These are phyloP conservation scores for Xylariaceae sp. DNA, from an alignment of 2,329 filamentous ascomycete species.

Conservation along the genomic window DNA sequence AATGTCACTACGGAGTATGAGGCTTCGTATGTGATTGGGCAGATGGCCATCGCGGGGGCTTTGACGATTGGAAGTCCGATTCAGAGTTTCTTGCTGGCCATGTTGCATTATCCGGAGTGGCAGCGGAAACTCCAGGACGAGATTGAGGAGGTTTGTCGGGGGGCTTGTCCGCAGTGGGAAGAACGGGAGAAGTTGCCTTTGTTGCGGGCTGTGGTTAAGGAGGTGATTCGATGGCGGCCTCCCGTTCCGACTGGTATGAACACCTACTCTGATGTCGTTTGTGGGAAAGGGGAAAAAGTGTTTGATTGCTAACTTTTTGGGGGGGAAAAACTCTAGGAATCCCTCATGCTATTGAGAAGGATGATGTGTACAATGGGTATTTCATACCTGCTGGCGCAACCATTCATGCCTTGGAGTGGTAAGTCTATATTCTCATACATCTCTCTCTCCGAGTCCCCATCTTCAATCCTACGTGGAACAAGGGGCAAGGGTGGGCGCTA, in stretches of 20 bases:
- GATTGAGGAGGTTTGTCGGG: constrained; percentile 40
- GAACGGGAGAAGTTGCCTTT: constrained; percentile 42
- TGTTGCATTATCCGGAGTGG: constrained; percentile 37
- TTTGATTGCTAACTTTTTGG: not conserved
- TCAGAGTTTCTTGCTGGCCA: constrained; percentile 38
- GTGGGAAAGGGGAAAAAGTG: not conserved
- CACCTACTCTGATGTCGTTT: not conserved
- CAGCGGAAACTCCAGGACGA: constrained; percentile 42
- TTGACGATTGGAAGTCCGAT: constrained; percentile 41
- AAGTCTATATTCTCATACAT: constrained; percentile 11
- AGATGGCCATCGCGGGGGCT: constrained; percentile 44
- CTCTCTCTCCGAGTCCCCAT: too few species aligned
- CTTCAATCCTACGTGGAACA: constrained; percentile 10
- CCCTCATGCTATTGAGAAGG: constrained; percentile 45
- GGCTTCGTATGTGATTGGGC: constrained; percentile 40
- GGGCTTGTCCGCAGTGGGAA: constrained; percentile 41
- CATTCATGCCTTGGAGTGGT: constrained; percentile 49
- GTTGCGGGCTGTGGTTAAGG: constrained; percentile 45
- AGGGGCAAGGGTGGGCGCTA: not conserved
- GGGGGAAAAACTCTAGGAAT: constrained; percentile 34
- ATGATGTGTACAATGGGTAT: constrained; percentile 48
- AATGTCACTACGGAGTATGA: constrained; percentile 34
- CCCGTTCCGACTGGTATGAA: constrained; percentile 46
- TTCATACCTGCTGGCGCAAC: constrained; percentile 47
- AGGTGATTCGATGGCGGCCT: constrained; percentile 49